Evolutionary conservation across 257 asterid genomes (phyloP).

Genomic region (Nicotiana benthamiana): DNA sequence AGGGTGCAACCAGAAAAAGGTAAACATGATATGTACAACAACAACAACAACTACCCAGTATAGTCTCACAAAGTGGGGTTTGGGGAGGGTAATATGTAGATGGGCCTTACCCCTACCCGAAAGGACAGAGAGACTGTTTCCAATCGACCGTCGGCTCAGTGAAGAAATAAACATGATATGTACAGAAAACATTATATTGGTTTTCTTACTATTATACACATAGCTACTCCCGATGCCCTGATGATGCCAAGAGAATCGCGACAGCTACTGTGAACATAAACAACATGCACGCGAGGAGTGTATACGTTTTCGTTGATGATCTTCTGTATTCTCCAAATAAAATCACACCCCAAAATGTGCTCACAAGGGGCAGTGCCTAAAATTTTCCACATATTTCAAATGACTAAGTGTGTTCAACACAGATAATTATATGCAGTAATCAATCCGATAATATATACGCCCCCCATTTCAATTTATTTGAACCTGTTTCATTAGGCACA

Average conservation of each 20-base stretch:
- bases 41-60: too few relatives aligned
- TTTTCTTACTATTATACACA: background rate
- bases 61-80: too few relatives aligned
- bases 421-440: background rate
- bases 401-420: background rate
- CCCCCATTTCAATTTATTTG: background rate
- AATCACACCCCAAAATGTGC: conserved; percentile 86
- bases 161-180: conserved; percentile 1
- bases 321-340: conserved; percentile 76
- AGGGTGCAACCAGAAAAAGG: background rate
- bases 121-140: too few relatives aligned
- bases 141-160: too few relatives aligned
- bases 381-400: conserved; percentile 2
- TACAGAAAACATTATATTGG: background rate
- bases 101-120: too few relatives aligned
- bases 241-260: conserved; percentile 77
- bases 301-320: conserved; percentile 68
- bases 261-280: conserved; percentile 77
- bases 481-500: background rate
- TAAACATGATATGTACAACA: conserved; percentile 5
- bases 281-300: conserved; percentile 56
- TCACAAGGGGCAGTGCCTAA: conserved; percentile 91
- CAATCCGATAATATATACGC: background rate
- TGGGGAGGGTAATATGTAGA: too few relatives aligned
- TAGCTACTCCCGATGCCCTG: conserved; percentile 57